Evolutionary conservation across 352 stramenopile genomes (phyloP), one percentile per base, ranked within the genome.

Genomic region (Pythium brachiatum): DNA sequence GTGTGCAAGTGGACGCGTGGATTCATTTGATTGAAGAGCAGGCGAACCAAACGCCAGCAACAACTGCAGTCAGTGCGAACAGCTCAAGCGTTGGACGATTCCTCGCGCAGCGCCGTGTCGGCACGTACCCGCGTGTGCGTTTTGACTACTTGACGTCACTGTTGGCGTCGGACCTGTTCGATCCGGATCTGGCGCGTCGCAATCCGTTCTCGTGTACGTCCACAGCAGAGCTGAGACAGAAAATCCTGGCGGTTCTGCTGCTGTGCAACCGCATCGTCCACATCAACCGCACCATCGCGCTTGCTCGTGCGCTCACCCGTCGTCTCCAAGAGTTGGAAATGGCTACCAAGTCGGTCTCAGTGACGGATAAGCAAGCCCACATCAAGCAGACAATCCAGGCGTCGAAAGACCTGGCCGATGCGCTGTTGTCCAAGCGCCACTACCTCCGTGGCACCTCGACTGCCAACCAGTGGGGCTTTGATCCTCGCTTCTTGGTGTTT

Each of bases 401-500:
- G 1, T 94, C 89, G 36, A 88, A 92, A 31, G 87, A 96, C 56
- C 64, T 96, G 18, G 86, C 86, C 2, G 76, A 89, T 44, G 75
- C 86, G 41, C 56, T 96, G 52, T 36, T 90, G 23, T 87, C 84
- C 12, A 92, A 89, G 48, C 79, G 86, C 7, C 79, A 94, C 60
- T 95, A 92, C 48, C 60, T 95, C 4, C 66, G 69, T 34, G 20
- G 2, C 6, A 7, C 32, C 12, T 46, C 34, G 6, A 27, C 18
- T n/a, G n/a, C n/a, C 2, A 51, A 74, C 6, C 53, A 75, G 36
- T 97, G 96, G 67, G 70, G 76, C 21, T 98, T 99, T 68, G 97
- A 99, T 65, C 97, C 97, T 27, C 85, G 97, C 3, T 99, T 99
- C 62, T 78, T 99, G 47, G 92, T 99, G 7, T 99, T 99, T 80